These are phyloP conservation scores for Geopyxis carbonaria DNA, from an alignment of 495 filamentous ascomycete genomes.

Conservation along the genomic window DNA sequence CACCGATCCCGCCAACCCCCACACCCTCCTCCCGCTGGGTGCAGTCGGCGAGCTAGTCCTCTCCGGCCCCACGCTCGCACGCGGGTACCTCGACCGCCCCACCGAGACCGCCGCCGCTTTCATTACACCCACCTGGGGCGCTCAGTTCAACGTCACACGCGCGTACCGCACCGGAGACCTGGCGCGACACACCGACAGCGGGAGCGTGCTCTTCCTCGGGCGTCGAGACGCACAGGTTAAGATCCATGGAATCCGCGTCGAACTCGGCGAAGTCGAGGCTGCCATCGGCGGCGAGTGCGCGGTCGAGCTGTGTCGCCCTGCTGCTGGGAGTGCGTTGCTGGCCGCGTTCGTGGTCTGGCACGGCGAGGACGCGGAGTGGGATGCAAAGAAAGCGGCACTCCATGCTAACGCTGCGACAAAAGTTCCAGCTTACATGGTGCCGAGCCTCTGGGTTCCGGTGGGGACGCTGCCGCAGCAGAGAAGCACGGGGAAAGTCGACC, in stretches of 20 bases:
- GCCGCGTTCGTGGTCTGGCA: neutral
- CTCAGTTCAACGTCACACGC: slow-evolving; percentile 4
- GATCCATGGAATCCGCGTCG: slow-evolving; percentile 30
- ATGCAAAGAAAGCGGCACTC: no score
- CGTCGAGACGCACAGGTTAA: slow-evolving; percentile 33
- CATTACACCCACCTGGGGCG: slow-evolving; percentile 8
- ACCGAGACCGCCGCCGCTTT: slow-evolving; percentile 32
- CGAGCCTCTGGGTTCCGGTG: neutral
- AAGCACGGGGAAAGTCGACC: neutral
- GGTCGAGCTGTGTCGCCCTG: neutral
- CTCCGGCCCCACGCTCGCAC: slow-evolving; percentile 34
- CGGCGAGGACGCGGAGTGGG: neutral
- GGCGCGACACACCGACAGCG: slow-evolving; percentile 33
- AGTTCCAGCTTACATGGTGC: neutral
- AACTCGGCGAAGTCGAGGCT: slow-evolving; percentile 30
- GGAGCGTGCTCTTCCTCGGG: slow-evolving; percentile 28
- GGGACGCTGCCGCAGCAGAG: neutral
- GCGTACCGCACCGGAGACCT: slow-evolving; percentile 38
- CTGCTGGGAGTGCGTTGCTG: neutral
- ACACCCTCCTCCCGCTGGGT: slow-evolving; percentile 34
- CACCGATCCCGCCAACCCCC: slow-evolving; percentile 30
- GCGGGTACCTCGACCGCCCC: slow-evolving; percentile 29
- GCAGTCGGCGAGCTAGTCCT: slow-evolving; percentile 35
- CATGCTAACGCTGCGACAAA: neutral
- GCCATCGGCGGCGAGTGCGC: neutral